These are phyloP conservation scores for Orbilia oligospora DNA, from an alignment of 2,329 filamentous ascomycete species.

Conservation along the genomic window DNA sequence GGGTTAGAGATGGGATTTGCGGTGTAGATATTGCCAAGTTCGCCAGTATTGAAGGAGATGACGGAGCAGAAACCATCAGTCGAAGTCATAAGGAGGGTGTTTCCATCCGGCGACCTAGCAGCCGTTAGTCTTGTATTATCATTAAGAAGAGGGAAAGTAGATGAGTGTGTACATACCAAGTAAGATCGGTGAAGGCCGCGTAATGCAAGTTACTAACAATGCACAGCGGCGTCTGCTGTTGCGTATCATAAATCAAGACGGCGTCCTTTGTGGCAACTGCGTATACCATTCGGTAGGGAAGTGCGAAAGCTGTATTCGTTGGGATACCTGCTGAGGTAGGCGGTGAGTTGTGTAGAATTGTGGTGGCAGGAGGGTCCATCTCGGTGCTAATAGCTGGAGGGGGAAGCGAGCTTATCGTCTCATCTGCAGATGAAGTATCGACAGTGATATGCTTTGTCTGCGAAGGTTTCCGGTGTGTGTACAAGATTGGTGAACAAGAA, in stretches of 20 bases:
- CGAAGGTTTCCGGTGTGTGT: constrained; percentile 79
- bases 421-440: constrained; percentile 89
- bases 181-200: constrained; percentile 95
- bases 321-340: constrained; percentile 70
- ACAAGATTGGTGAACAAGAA: constrained; percentile 91
- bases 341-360: constrained; percentile 70
- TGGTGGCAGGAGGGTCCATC: constrained; percentile 66
- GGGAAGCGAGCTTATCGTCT: constrained; percentile 84
- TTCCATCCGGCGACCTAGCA: constrained; percentile 79
- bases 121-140: constrained; percentile 62
- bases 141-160: constrained; percentile 16
- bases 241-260: constrained; percentile 94
- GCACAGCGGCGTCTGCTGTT: constrained; percentile 93
- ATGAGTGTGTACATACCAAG: constrained; percentile 78
- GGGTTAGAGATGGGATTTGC: constrained; percentile 70
- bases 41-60: constrained; percentile 84
- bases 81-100: constrained; percentile 91
- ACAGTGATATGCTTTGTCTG: constrained; percentile 91
- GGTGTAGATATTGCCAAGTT: constrained; percentile 85
- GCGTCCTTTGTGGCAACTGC: constrained; percentile 97
- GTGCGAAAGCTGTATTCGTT: constrained; percentile 78
- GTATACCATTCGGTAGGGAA: constrained; percentile 95
- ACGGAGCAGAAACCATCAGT: constrained; percentile 98
- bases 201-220: constrained; percentile 97
- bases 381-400: constrained; percentile 78